A percentile compares a stretch with the other conserved stretches of the same genome.
phyloP scores from a whole-genome alignment of 116 monocot species.

The Trichopus zeylanicus region DNA sequence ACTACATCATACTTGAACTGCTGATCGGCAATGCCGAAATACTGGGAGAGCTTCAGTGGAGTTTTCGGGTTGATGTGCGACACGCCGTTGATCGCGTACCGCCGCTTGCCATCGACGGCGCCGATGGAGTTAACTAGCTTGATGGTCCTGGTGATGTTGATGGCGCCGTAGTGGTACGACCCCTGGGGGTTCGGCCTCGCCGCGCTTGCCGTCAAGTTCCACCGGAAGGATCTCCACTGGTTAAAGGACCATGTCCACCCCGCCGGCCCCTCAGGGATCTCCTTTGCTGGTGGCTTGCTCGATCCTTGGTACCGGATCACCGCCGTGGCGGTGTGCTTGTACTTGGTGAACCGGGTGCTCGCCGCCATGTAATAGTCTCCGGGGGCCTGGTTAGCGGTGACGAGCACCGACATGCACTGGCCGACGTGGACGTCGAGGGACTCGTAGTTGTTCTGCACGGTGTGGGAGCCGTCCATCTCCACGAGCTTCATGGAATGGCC shows the following conservation, averaged over 20 bases:
- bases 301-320: conserved; percentile 17
- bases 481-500: conserved; percentile 19
- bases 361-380: conserved; percentile 23
- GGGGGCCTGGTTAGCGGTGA: conserved; percentile 13
- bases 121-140: conserved; percentile 31
- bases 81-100: conserved; percentile 51
- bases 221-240: conserved; percentile 14
- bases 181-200: conserved; percentile 13
- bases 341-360: conserved; percentile 25
- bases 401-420: conserved; percentile 13
- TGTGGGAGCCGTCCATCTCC: conserved; percentile 19
- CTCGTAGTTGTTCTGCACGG: conserved; percentile 8
- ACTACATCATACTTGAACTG: conserved; percentile 13
- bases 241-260: conserved; percentile 13
- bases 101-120: conserved; percentile 33
- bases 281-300: neutral
- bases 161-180: conserved; percentile 60
- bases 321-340: conserved; percentile 4
- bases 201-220: conserved; percentile 12
- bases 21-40: neutral
- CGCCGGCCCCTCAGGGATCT: conserved; percentile 7
- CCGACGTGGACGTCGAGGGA: conserved; percentile 23
- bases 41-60: conserved; percentile 30
- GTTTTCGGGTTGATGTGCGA: conserved; percentile 30
- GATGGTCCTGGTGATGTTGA: conserved; percentile 54